Evolutionary conservation across 176 grass and related monocot species (phyloP).

Genomic region (Luzula sylvatica): DNA sequence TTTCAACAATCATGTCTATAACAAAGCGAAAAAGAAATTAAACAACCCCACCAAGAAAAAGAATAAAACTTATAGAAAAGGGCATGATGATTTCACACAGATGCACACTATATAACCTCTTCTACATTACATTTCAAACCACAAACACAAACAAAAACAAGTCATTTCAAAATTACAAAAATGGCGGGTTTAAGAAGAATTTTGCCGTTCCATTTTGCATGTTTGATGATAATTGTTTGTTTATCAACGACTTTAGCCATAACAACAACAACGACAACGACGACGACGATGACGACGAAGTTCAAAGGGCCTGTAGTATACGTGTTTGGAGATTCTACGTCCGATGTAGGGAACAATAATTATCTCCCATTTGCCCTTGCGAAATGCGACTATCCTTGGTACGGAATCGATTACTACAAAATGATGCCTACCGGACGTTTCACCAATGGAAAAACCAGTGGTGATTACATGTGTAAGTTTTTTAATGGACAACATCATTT

Average conservation of each 20-base stretch:
- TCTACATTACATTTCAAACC: neutral
- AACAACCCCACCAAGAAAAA: neutral
- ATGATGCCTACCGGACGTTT: slow-evolving; percentile 71
- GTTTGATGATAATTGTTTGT: neutral
- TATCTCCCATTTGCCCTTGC: slow-evolving; percentile 69
- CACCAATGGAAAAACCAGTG: slow-evolving; percentile 87
- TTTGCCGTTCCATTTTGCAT: slow-evolving; percentile 10
- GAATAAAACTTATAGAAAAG: neutral
- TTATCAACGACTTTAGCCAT: neutral
- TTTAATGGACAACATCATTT: neutral
- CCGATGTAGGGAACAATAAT: slow-evolving; percentile 93
- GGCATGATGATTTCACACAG: slow-evolving; percentile 6
- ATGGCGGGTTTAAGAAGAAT: slow-evolving; percentile 37
- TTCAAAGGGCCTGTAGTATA: slow-evolving; percentile 39
- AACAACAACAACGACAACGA: neutral
- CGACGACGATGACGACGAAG: too few species aligned
- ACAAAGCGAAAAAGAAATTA: neutral
- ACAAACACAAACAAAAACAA: neutral
- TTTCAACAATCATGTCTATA: neutral
- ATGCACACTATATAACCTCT: slow-evolving; percentile 21
- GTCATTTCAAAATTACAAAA: neutral
- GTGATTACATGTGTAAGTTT: slow-evolving; percentile 76
- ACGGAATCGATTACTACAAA: slow-evolving; percentile 59
- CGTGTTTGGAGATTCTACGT: slow-evolving; percentile 89
- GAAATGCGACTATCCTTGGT: slow-evolving; percentile 88